phyloP scores from a whole-genome alignment of 352 stramenopile species.

The Phytophthora nicotianae region DNA sequence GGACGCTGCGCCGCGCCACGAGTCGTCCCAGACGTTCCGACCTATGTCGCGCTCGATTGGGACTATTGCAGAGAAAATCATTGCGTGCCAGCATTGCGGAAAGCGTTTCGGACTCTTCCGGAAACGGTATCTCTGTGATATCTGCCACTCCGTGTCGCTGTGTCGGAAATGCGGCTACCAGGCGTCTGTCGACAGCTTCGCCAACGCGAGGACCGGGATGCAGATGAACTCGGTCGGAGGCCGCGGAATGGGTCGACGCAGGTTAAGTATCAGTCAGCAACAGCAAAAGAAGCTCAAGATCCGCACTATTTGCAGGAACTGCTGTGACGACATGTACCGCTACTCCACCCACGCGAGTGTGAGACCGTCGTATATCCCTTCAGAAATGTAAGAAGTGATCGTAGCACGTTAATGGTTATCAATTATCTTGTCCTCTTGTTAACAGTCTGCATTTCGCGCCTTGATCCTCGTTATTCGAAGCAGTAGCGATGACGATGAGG shows the following conservation, averaged over 20 bases:
- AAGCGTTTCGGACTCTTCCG: constrained; percentile 76
- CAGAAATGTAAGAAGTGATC: constrained; percentile 20
- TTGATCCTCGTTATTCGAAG: not conserved
- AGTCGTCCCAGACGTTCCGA: constrained; percentile 29
- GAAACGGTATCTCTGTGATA: constrained; percentile 57
- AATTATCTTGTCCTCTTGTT: constrained; percentile 13
- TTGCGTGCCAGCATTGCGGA: constrained; percentile 50
- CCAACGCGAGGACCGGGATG: constrained; percentile 31
- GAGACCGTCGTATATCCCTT: constrained; percentile 29
- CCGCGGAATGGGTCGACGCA: constrained; percentile 22
- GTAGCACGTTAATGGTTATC: constrained; percentile 24
- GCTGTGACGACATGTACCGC: constrained; percentile 55
- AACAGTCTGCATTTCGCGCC: not conserved
- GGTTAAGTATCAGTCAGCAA: constrained; percentile 33
- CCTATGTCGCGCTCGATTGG: constrained; percentile 32
- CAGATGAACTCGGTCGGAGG: constrained; percentile 29
- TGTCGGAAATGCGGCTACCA: constrained; percentile 66
- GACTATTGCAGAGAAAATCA: constrained; percentile 32
- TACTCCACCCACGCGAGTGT: constrained; percentile 45
- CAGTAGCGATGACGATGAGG: not conserved
- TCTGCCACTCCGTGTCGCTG: constrained; percentile 55
- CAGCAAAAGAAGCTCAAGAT: constrained; percentile 54
- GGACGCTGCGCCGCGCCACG: constrained; percentile 14
- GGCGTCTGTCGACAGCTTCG: constrained; percentile 48
- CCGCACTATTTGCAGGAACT: constrained; percentile 53